phyloP scores from a whole-genome alignment of 2,329 filamentous ascomycete genomes.

The Neofusicoccum kwambonambiense region DNA sequence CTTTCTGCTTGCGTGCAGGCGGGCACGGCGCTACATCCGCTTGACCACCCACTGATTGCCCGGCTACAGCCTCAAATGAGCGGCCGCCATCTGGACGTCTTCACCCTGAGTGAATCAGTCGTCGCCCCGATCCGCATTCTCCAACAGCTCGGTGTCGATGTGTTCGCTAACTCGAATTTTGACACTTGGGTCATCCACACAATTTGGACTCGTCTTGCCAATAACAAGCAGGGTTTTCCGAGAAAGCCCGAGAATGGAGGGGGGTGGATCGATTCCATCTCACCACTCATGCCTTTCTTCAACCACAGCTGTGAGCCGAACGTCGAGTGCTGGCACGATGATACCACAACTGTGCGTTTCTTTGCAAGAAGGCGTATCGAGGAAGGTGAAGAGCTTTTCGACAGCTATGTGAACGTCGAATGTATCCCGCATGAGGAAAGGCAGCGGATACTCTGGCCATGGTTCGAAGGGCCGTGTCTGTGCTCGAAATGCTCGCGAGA shows the following conservation, averaged over 20 bases:
- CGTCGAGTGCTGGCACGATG: slow-evolving; percentile 23
- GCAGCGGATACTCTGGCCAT: slow-evolving; percentile 21
- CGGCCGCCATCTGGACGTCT: slow-evolving; percentile 28
- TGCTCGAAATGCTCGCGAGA: slow-evolving; percentile 20
- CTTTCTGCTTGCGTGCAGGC: slow-evolving; percentile 28
- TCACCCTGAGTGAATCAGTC: slow-evolving; percentile 31
- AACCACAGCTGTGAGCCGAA: slow-evolving; percentile 37
- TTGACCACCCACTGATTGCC: slow-evolving; percentile 29
- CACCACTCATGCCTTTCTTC: slow-evolving; percentile 30
- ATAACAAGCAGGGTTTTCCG: slow-evolving; percentile 32
- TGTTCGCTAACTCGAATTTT: slow-evolving; percentile 28
- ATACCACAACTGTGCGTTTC: slow-evolving; percentile 20
- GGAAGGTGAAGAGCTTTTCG: slow-evolving; percentile 22
- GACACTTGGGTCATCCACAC: slow-evolving; percentile 33
- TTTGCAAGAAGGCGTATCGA: slow-evolving; percentile 18
- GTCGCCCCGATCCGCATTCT: slow-evolving; percentile 29
- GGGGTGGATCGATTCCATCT: slow-evolving; percentile 30
- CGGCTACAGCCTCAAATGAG: slow-evolving; percentile 31
- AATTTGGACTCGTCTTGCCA: slow-evolving; percentile 32
- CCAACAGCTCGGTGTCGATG: slow-evolving; percentile 28
- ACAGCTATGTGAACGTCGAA: slow-evolving; percentile 21
- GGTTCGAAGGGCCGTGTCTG: slow-evolving; percentile 22
- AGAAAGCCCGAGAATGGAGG: slow-evolving; percentile 23
- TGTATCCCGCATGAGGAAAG: slow-evolving; percentile 13
- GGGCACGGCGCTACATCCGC: slow-evolving; percentile 22